Conservation (phyloP, 352 stramenopile genomes). For the Pythium myriotylum region DNA sequence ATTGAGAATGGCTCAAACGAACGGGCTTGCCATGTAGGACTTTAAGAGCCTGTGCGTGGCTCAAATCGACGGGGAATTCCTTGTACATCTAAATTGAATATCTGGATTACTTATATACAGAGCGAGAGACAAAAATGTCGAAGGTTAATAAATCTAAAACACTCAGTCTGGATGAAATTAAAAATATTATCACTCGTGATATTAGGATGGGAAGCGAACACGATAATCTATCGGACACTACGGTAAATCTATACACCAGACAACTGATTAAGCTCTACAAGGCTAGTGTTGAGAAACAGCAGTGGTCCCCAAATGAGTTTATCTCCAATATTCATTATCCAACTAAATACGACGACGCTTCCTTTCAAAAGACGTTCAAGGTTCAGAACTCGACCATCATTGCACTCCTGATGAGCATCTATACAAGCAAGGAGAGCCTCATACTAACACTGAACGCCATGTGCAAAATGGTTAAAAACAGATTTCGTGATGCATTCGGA, state of each 20-base stretch:
- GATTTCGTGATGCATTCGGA: constrained; percentile 20
- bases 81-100: constrained; percentile 29
- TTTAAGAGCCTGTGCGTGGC: constrained; percentile 20
- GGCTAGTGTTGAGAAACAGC: too few relatives aligned
- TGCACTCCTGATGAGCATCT: constrained; percentile 17
- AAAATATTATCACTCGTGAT: too few relatives aligned
- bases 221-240: too few relatives aligned
- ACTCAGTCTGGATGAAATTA: too few relatives aligned
- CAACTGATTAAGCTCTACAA: too few relatives aligned
- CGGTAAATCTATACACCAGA: too few relatives aligned
- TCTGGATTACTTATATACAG: constrained; percentile 27
- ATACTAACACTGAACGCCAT: constrained; percentile 25
- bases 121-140: constrained; percentile 21
- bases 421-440: constrained; percentile 24
- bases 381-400: constrained; percentile 22
- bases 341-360: constrained; percentile 18
- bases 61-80: constrained; percentile 26
- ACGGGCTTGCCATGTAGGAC: constrained; percentile 28
- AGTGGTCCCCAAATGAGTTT: too few relatives aligned
- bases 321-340: constrained; percentile 10
- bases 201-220: too few relatives aligned
- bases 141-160: constrained; percentile 15
- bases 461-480: constrained; percentile 21
- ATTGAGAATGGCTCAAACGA: constrained; percentile 23
- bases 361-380: constrained; percentile 24